Evolutionary conservation across 31 red algal species (phyloP).

Genomic region (Bonnemaisonia californica): DNA sequence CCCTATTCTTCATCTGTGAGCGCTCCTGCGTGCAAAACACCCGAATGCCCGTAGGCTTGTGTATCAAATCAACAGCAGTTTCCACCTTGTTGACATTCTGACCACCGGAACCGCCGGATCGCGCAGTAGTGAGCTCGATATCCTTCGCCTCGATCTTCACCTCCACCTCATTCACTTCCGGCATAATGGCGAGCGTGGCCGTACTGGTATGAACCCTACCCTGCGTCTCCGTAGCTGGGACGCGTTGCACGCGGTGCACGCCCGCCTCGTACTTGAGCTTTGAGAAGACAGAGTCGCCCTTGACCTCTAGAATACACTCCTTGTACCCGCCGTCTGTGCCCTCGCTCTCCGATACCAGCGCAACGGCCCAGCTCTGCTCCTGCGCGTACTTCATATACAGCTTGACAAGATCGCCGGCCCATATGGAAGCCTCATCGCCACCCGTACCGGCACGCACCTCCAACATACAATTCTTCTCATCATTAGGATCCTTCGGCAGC

Average conservation of each 20-base stretch:
- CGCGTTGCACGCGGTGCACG: constrained; percentile 96
- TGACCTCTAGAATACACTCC: constrained; percentile 90
- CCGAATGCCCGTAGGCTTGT: constrained; percentile 97
- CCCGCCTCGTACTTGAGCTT: constrained; percentile 97
- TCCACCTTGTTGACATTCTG: constrained; percentile 99
- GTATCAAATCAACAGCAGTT: constrained; percentile 93
- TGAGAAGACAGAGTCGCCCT: constrained; percentile 86
- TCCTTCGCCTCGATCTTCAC: constrained; percentile 96
- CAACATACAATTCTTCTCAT: constrained; percentile 96
- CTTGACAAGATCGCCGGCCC: constrained; percentile 89
- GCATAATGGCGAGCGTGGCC: constrained; percentile 94
- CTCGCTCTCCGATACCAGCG: constrained; percentile 54
- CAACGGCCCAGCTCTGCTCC: constrained; percentile 64
- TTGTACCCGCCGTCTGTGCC: constrained; percentile 87
- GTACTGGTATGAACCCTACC: constrained; percentile 94
- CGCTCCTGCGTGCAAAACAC: constrained; percentile 98
- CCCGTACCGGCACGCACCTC: constrained; percentile 96
- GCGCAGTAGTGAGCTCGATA: constrained; percentile 89
- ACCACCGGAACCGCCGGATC: constrained; percentile 97
- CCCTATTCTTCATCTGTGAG: constrained; percentile 91
- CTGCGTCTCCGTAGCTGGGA: constrained; percentile 90
- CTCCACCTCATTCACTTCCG: constrained; percentile 94
- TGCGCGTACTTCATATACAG: constrained; percentile 89
- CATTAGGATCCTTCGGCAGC: constrained; percentile 94
- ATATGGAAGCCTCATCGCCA: constrained; percentile 94